A percentile compares a stretch with the other conserved stretches of the same genome.
Conservation (phyloP, 345 rosid species). For the Salix suchowensis region DNA sequence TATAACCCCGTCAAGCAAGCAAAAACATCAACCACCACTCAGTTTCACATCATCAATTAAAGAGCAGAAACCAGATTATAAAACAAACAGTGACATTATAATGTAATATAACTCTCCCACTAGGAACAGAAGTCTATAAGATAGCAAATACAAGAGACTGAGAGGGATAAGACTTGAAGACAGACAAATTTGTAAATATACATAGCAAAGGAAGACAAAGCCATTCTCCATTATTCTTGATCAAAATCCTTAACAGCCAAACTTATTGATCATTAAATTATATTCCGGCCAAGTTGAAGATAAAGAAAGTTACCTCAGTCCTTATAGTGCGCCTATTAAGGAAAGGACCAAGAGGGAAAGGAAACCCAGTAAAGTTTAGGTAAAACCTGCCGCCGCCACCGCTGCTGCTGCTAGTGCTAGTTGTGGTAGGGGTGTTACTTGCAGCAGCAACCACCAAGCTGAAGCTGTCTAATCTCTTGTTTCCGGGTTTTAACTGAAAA, state of each 20-base stretch:
- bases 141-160: neutral
- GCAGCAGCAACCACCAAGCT: conserved; percentile 53
- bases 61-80: neutral
- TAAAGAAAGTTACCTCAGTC: conserved; percentile 58
- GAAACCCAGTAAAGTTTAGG: conserved; percentile 83
- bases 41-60: neutral
- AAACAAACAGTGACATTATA: neutral
- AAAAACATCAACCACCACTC: neutral
- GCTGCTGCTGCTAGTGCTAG: conserved; percentile 15
- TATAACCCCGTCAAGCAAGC: neutral
- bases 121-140: neutral
- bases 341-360: conserved; percentile 98
- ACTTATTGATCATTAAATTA: neutral
- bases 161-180: neutral
- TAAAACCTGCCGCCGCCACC: conserved; percentile 54
- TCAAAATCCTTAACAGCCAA: neutral
- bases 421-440: conserved; percentile 21
- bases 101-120: neutral
- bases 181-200: neutral
- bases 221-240: neutral
- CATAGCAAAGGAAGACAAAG: neutral
- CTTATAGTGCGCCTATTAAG: conserved; percentile 79
- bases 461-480: conserved; percentile 21
- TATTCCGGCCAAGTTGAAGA: neutral
- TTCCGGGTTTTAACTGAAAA: conserved; percentile 38